Evolutionary conservation across 306 rosid genomes (phyloP), one percentile per base, ranked within the genome.

Genomic region (Acacia acuminata): DNA sequence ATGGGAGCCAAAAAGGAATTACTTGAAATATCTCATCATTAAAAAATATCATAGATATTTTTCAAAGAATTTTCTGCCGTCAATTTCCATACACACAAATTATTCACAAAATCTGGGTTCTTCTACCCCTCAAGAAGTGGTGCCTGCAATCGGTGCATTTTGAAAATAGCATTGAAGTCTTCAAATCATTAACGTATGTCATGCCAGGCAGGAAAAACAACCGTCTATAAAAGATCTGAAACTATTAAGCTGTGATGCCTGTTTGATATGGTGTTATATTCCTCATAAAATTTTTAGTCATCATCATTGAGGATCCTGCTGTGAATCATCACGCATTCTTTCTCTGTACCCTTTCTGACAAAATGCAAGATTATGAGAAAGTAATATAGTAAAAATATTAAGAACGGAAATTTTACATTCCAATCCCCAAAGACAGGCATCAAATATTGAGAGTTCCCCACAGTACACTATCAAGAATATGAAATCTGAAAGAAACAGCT

Each of bases 11-110:
- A 56, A 36, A 44, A 55, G 45, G 40, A 44, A 60, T 53, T 60
- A 20, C 38, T 67, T n/a, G 45, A 86, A 65, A 71, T 80, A 43
- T 81, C 66, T 71, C 40, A 68, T 42, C 76, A 58, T 8, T 44
- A 70, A 82, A 64, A 75, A 38, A 38, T 20, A 14, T 47, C 38
- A 73, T 63, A 71, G 13, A 43, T 22, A 76, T 12, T 51, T 66
- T 85, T 68, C 60, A 19, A 60, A 34, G 72, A 13, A 42, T 27
- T 19, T 58, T 42, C n/a, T 78, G 48, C 77, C 45, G 75, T 43
- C 19, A 86, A 42, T 17, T 22, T 10, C 42, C 43, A 34, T 43
- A 76, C 34, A 64, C 32, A 61, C 2, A 38, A 66, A 77, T 71
- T 40, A 79, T 22, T 55, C 83, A 67, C 76, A 22, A 48, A 77